phyloP scores from a whole-genome alignment of 257 asterid genomes.

The Lavandula angustifolia region DNA sequence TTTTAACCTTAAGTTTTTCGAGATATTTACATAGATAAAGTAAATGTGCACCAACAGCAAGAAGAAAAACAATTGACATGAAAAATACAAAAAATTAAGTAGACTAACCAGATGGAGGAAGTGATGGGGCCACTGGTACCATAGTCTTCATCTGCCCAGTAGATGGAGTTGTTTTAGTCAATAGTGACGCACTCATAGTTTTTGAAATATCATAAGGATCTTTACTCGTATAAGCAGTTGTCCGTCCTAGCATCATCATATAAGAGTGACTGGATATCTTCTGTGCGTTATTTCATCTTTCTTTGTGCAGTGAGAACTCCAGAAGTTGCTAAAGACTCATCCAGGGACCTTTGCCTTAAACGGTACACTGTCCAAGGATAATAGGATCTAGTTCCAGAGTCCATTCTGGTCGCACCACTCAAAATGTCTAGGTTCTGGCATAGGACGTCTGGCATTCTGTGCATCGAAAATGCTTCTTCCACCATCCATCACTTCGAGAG shows the following conservation, averaged over 20 bases:
- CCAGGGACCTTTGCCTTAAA: conserved; percentile 75
- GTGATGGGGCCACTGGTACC: conserved; percentile 45
- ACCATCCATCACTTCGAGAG: conserved; percentile 40
- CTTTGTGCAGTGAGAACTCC: conserved; percentile 55
- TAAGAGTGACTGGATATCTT: conserved; percentile 47
- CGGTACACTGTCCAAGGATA: conserved; percentile 82
- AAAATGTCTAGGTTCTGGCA: conserved; percentile 54
- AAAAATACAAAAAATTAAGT: conserved; percentile 24
- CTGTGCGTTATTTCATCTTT: conserved; percentile 58
- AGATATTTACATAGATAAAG: conserved; percentile 3
- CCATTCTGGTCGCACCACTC: conserved; percentile 45
- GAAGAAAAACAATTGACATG: conserved; percentile 27
- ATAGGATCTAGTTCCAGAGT: conserved; percentile 46
- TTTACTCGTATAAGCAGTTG: conserved; percentile 50
- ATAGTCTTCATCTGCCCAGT: conserved; percentile 50
- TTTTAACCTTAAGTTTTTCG: conserved; percentile 15
- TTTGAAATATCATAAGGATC: conserved; percentile 56
- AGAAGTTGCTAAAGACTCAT: conserved; percentile 45
- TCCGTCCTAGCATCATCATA: conserved; percentile 59
- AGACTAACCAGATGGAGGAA: conserved; percentile 53
- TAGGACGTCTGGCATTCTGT: conserved; percentile 45
- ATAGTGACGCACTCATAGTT: conserved; percentile 48
- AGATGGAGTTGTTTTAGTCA: conserved; percentile 51
- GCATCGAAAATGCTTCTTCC: conserved; percentile 38
- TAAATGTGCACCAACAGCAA: conserved; percentile 15